These are phyloP conservation scores for Hymenoscyphus albidus DNA, from an alignment of 2,329 filamentous ascomycete species.

Conservation along the genomic window DNA sequence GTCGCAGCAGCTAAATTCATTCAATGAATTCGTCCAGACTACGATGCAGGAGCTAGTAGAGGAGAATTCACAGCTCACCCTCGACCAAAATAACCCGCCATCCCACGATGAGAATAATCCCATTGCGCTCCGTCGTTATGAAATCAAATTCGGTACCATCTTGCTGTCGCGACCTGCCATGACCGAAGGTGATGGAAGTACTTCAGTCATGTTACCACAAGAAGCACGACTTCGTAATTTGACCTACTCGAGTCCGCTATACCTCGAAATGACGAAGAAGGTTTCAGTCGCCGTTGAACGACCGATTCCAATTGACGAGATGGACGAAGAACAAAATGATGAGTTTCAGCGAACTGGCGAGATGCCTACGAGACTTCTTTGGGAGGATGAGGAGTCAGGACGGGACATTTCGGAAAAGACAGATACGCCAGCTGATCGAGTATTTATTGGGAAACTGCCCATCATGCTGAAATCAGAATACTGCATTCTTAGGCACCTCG, in stretches of 20 bases:
- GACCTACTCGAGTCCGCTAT: constrained; percentile 90
- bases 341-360: constrained; percentile 54
- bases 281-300: constrained; percentile 79
- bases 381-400: constrained; percentile 50
- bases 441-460: constrained; percentile 92
- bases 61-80: constrained; percentile 85
- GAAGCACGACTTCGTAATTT: constrained; percentile 94
- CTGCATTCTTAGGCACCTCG: constrained; percentile 80
- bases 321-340: constrained; percentile 60
- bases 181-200: constrained; percentile 87
- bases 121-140: constrained; percentile 84
- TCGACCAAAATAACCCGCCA: constrained; percentile 86
- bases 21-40: constrained; percentile 91
- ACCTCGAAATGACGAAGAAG: constrained; percentile 82
- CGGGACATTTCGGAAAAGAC: constrained; percentile 43
- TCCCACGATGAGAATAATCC: constrained; percentile 71
- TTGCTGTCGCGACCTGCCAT: constrained; percentile 86
- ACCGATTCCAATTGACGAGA: constrained; percentile 60
- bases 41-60: constrained; percentile 94
- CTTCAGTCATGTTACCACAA: constrained; percentile 82
- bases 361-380: constrained; percentile 54
- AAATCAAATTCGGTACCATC: constrained; percentile 89
- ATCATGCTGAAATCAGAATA: constrained; percentile 98
- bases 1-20: constrained; percentile 96
- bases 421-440: constrained; percentile 45